Conservation (phyloP, 768 basidiomycete species). For the Termitomyces sp. region DNA sequence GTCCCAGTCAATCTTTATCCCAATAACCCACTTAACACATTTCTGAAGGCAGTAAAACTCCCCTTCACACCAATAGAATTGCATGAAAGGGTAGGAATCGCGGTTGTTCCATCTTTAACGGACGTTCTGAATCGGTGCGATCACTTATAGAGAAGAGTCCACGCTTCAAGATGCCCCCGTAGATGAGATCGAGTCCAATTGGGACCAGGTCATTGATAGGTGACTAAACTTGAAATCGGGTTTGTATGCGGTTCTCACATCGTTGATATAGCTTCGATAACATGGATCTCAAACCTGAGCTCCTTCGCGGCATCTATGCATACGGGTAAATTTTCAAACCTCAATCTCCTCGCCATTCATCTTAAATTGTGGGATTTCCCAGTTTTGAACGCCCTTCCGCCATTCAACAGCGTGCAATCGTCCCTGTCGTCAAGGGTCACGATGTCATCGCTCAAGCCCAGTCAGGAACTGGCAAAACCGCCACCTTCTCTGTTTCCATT, state of each 20-base stretch:
- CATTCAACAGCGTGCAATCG: slow-evolving; percentile 98
- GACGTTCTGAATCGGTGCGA: background rate
- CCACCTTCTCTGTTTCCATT: slow-evolving; percentile 98
- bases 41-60: slow-evolving; percentile 28
- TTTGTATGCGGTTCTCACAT: slow-evolving; percentile 5
- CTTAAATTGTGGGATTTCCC: background rate
- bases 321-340: slow-evolving; percentile 68
- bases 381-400: slow-evolving; percentile 98
- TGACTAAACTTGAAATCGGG: slow-evolving; percentile 39
- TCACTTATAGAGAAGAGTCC: slow-evolving; percentile 52
- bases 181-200: slow-evolving; percentile 97
- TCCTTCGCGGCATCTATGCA: slow-evolving; percentile 98
- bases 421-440: slow-evolving; percentile 96
- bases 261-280: slow-evolving; percentile 81
- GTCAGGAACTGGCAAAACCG: slow-evolving; percentile 99
- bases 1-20: slow-evolving; percentile 15
- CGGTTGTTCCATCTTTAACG: background rate
- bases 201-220: slow-evolving; percentile 98
- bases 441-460: slow-evolving; percentile 99
- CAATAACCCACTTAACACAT: slow-evolving; percentile 20
- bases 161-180: slow-evolving; percentile 78
- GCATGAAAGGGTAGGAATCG: slow-evolving; percentile 24
- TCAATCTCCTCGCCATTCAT: background rate
- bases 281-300: slow-evolving; percentile 97
- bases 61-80: slow-evolving; percentile 26